A percentile compares a stretch with the other conserved stretches of the same genome.
These are phyloP conservation scores for Termitomyces titanicus DNA, from an alignment of 768 basidiomycete genomes.

Conservation along the genomic window DNA sequence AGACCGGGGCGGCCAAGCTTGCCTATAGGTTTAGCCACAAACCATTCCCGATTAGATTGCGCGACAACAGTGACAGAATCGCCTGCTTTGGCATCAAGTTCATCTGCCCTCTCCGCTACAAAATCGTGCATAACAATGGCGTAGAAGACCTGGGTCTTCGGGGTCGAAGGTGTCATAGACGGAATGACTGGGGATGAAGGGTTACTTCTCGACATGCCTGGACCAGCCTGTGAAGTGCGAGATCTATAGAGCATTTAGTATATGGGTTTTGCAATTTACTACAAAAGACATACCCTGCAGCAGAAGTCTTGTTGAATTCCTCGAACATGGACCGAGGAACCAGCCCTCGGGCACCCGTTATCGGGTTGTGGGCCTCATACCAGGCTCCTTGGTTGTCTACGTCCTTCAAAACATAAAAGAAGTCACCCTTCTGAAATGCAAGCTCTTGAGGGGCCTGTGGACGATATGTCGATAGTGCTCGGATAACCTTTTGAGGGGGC, in stretches of 20 bases:
- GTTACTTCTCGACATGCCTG: constrained; percentile 10
- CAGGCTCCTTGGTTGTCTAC: constrained; percentile 53
- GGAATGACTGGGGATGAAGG: constrained; percentile 22
- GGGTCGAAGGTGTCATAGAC: constrained; percentile 24
- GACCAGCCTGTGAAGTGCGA: constrained; percentile 40
- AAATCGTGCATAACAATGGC: constrained; percentile 97
- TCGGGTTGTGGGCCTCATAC: constrained; percentile 95
- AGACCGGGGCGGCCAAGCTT: constrained; percentile 92
- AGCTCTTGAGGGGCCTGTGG: constrained; percentile 81
- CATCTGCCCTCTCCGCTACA: constrained; percentile 90
- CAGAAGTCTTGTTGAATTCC: constrained; percentile 73
- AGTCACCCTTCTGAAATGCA: constrained; percentile 90
- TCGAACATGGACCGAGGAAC: constrained; percentile 89
- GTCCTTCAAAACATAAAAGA: constrained; percentile 93
- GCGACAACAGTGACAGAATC: constrained; percentile 97
- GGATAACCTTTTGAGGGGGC: constrained; percentile 94
- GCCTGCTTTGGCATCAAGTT: constrained; percentile 91
- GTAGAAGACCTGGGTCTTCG: constrained; percentile 72
- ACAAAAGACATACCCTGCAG: constrained; percentile 49
- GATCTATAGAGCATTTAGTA: constrained; percentile 23
- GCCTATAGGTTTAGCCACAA: constrained; percentile 98
- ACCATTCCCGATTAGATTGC: constrained; percentile 99
- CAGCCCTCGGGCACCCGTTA: constrained; percentile 85
- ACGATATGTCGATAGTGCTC: constrained; percentile 65
- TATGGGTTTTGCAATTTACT: not conserved